phyloP scores from a whole-genome alignment of 495 filamentous ascomycete genomes.

The Baudoinia panamericana region DNA sequence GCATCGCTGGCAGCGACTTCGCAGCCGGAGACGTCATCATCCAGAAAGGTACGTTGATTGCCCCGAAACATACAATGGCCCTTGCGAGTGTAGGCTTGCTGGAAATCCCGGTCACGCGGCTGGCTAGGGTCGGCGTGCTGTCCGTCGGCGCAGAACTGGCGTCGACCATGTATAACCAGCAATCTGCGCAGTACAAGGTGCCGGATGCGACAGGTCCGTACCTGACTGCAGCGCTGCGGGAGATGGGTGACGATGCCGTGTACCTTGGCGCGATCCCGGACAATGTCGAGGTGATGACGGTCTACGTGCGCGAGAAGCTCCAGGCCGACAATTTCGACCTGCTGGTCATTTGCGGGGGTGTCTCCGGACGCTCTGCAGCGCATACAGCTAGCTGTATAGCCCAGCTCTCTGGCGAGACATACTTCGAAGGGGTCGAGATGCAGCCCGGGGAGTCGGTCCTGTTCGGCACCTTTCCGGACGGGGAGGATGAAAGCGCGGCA shows the following conservation, averaged over 20 bases:
- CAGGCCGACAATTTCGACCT: constrained; percentile 1
- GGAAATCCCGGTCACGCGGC: not conserved
- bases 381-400: not conserved
- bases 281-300: constrained; percentile 1
- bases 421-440: constrained; percentile 3
- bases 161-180: not conserved
- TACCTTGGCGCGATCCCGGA: constrained; percentile 2
- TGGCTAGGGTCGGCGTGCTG: constrained; percentile 1
- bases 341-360: constrained; percentile 1
- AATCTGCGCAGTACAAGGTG: constrained; percentile 3
- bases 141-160: constrained; percentile 6
- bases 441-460: not conserved
- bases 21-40: not conserved
- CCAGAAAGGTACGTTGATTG: not conserved
- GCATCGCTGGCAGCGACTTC: constrained; percentile 11
- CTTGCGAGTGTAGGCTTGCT: constrained; percentile 5
- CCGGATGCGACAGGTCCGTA: constrained; percentile 10
- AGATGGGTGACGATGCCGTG: constrained; percentile 6
- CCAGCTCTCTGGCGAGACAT: not conserved
- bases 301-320: constrained; percentile 2
- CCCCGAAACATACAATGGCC: constrained; percentile 8
- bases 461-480: constrained; percentile 2
- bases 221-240: constrained; percentile 8
- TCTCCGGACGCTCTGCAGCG: not conserved
- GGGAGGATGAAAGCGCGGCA: not conserved